Evolutionary conservation across 495 filamentous ascomycete species (phyloP).

Genomic region (Glonium stellatum): DNA sequence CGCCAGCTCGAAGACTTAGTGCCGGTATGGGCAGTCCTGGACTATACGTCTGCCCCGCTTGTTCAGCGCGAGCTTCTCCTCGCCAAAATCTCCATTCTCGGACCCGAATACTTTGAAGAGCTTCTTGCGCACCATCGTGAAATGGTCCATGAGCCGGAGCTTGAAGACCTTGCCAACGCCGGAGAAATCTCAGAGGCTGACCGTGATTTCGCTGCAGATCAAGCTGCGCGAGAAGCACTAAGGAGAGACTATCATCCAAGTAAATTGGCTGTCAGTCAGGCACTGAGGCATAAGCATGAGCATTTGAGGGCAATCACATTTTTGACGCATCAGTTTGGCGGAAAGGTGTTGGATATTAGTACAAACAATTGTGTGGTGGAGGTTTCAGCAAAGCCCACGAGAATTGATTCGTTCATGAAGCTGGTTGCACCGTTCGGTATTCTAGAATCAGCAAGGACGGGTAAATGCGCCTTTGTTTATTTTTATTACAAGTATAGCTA

Average conservation of each 20-base stretch:
- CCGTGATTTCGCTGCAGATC: conserved; percentile 19
- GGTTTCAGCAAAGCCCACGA: conserved; percentile 81
- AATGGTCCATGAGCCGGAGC: conserved; percentile 46
- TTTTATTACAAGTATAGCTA: background rate
- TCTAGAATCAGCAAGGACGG: conserved; percentile 85
- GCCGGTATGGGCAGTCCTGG: conserved; percentile 95
- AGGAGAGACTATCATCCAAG: conserved; percentile 78
- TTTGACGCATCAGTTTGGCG: conserved; percentile 93
- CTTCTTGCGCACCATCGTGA: conserved; percentile 86
- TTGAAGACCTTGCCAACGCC: conserved; percentile 30
- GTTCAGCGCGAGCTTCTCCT: conserved; percentile 93
- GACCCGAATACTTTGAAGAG: conserved; percentile 96
- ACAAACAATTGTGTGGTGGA: conserved; percentile 98
- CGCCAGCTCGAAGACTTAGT: conserved; percentile 94
- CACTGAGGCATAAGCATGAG: conserved; percentile 90
- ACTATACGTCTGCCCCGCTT: conserved; percentile 88
- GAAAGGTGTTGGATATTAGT: conserved; percentile 95
- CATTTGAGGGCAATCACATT: conserved; percentile 91
- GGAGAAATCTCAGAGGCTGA: conserved; percentile 34
- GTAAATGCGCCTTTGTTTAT: conserved; percentile 19
- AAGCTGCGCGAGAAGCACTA: conserved; percentile 34
- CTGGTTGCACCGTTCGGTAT: conserved; percentile 93
- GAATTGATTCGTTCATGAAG: conserved; percentile 97
- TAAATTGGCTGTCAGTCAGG: conserved; percentile 75
- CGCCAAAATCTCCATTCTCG: conserved; percentile 93